phyloP scores from a whole-genome alignment of 2,329 filamentous ascomycete genomes.

The Colletotrichum sp. region DNA sequence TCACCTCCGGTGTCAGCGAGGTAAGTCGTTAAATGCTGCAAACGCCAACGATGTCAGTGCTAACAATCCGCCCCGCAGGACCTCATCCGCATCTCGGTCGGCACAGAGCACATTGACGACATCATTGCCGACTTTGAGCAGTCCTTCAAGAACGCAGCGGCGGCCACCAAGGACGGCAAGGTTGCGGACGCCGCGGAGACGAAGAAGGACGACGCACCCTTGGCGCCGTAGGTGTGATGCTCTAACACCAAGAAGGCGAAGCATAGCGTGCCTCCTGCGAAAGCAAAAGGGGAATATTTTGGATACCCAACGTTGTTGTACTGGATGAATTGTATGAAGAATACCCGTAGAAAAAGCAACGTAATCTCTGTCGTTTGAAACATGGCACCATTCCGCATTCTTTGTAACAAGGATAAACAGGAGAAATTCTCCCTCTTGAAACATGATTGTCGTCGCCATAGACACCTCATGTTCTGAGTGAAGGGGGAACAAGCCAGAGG shows the following conservation, averaged over 20 bases:
- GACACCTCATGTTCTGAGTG: not conserved
- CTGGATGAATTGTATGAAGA: not conserved
- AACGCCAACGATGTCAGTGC: not conserved
- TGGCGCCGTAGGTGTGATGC: conserved; percentile 27
- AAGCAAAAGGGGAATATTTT: not conserved
- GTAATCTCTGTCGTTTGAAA: not conserved
- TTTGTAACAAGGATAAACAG: not conserved
- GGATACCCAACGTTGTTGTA: not conserved
- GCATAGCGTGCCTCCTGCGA: not conserved
- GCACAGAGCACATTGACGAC: conserved; percentile 96
- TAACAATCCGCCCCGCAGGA: conserved; percentile 56
- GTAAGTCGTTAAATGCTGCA: conserved; percentile 37
- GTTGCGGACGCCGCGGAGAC: conserved; percentile 22
- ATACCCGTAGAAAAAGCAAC: conserved; percentile 19
- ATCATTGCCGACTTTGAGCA: conserved; percentile 96
- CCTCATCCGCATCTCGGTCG: conserved; percentile 92
- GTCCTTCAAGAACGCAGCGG: conserved; percentile 72
- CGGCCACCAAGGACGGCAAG: conserved; percentile 42
- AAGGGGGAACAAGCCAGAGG: not conserved
- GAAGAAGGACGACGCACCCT: conserved; percentile 44
- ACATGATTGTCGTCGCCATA: not conserved
- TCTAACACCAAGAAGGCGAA: not conserved
- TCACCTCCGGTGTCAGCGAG: conserved; percentile 81
- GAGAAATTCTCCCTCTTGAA: not conserved
- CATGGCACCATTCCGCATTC: not conserved